These are phyloP conservation scores for Nemania sp. DNA, from an alignment of 2,329 filamentous ascomycete genomes.

Conservation along the genomic window DNA sequence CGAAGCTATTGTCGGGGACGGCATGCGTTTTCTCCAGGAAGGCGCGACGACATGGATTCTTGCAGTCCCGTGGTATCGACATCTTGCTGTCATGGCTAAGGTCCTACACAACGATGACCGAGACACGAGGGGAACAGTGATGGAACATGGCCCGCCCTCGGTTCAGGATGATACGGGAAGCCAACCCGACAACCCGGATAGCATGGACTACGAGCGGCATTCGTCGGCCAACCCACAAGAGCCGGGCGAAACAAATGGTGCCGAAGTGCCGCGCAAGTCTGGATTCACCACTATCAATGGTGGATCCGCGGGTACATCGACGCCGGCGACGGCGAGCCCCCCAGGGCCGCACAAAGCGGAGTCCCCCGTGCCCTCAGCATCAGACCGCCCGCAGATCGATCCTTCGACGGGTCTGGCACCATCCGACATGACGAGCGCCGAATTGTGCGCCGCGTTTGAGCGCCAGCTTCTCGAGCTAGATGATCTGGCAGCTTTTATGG, in stretches of 20 bases:
- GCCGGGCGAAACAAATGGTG: slow-evolving; percentile 50
- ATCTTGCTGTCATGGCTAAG: slow-evolving; percentile 65
- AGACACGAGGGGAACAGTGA: slow-evolving; percentile 40
- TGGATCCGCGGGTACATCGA: slow-evolving; percentile 54
- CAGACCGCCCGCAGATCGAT: slow-evolving; percentile 34
- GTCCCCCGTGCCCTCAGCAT: slow-evolving; percentile 40
- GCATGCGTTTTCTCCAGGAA: slow-evolving; percentile 62
- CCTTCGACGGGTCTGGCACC: slow-evolving; percentile 35
- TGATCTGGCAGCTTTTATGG: slow-evolving; percentile 66
- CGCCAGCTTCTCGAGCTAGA: slow-evolving; percentile 63
- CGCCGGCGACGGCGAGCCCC: slow-evolving; percentile 53
- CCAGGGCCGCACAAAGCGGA: slow-evolving; percentile 46
- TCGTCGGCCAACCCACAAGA: slow-evolving; percentile 43
- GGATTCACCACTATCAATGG: slow-evolving; percentile 65
- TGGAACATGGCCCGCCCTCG: slow-evolving; percentile 43
- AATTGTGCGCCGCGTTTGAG: slow-evolving; percentile 63
- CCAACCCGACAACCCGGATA: slow-evolving; percentile 59
- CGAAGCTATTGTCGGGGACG: slow-evolving; percentile 60
- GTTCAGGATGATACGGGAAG: slow-evolving; percentile 61
- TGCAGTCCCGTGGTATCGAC: slow-evolving; percentile 63
- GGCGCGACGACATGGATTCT: slow-evolving; percentile 64
- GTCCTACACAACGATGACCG: slow-evolving; percentile 60
- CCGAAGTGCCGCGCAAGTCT: slow-evolving; percentile 59
- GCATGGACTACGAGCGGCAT: slow-evolving; percentile 62
- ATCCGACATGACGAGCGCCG: slow-evolving; percentile 61